Percentiles rank a stretch among this genome's conserved stretches.
Conservation (phyloP, 371 early-diverging fungal species). For the Quaeritorhiza haematococci region DNA sequence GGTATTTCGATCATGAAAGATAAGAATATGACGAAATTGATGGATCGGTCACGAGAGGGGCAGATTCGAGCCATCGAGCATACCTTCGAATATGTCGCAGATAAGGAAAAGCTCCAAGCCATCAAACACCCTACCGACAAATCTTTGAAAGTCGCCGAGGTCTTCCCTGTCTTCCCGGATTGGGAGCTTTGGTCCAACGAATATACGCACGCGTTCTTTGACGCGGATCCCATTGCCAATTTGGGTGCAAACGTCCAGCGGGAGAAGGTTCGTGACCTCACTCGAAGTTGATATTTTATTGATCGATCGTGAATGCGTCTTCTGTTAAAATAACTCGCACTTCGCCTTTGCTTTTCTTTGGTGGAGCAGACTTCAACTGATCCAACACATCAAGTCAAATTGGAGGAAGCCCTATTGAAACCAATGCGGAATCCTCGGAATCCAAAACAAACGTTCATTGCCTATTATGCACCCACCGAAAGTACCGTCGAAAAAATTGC, state of each 20-base stretch:
- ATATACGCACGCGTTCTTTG: conserved; percentile 67
- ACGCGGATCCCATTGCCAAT: conserved; percentile 58
- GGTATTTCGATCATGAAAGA: conserved; percentile 15
- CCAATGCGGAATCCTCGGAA: conserved; percentile 11
- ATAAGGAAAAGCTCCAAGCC: conserved; percentile 35
- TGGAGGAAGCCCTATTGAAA: conserved; percentile 27
- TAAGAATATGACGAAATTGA: conserved; percentile 8
- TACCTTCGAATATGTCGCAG: conserved; percentile 63
- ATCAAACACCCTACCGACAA: conserved; percentile 72
- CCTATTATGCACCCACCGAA: conserved; percentile 21
- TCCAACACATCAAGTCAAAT: too few relatives aligned
- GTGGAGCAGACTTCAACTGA: too few relatives aligned
- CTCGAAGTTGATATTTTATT: too few relatives aligned
- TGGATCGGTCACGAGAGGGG: conserved; percentile 53
- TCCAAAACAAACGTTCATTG: conserved; percentile 14
- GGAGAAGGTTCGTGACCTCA: conserved; percentile 5
- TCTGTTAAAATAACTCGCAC: too few relatives aligned
- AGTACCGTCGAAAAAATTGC: conserved; percentile 11
- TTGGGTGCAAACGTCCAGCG: conserved; percentile 2
- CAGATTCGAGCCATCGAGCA: conserved; percentile 63
- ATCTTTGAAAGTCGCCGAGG: conserved; percentile 61
- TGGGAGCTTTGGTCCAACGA: conserved; percentile 57
- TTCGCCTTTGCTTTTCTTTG: too few relatives aligned
- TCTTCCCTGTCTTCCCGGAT: conserved; percentile 75
- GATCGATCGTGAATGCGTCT: too few relatives aligned